Evolutionary conservation across 148 eudicot genomes (phyloP).

Genomic region (Silene uniflora): DNA sequence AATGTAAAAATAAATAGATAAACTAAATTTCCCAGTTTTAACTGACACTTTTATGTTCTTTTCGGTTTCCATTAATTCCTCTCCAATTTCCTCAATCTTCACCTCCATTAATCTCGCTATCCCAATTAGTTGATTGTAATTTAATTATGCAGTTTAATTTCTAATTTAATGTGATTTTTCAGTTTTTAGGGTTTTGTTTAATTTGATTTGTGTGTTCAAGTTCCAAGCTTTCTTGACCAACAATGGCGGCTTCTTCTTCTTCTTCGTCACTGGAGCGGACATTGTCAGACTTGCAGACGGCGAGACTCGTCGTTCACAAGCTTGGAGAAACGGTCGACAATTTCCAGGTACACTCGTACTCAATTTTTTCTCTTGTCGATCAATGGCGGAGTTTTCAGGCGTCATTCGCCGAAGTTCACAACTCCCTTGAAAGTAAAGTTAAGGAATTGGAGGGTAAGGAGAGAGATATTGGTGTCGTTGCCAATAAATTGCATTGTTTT

Average conservation of each 20-base stretch:
- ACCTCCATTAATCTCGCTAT: too few relatives aligned
- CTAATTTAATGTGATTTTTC: neutral
- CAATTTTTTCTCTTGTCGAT: conserved; percentile 6
- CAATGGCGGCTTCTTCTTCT: neutral
- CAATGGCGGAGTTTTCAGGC: conserved; percentile 22
- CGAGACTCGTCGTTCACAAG: neutral
- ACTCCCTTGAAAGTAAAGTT: conserved; percentile 2
- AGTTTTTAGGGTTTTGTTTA: neutral
- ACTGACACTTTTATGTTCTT: too few relatives aligned
- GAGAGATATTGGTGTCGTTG: neutral
- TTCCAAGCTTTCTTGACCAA: neutral
- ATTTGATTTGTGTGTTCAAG: too few relatives aligned
- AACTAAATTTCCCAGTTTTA: too few relatives aligned
- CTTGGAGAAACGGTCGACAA: conserved; percentile 13
- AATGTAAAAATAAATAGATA: too few relatives aligned
- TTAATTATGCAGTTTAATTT: too few relatives aligned
- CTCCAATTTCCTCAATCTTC: too few relatives aligned
- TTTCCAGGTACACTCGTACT: conserved; percentile 12
- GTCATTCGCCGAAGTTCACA: neutral
- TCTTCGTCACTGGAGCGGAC: neutral
- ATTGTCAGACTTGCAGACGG: conserved; percentile 4
- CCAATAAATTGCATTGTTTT: neutral
- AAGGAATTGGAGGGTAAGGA: conserved; percentile 15
- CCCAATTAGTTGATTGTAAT: too few relatives aligned
- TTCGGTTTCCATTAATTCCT: too few relatives aligned